phyloP scores from a whole-genome alignment of 495 filamentous ascomycete species.

The Tuber calosporum region DNA sequence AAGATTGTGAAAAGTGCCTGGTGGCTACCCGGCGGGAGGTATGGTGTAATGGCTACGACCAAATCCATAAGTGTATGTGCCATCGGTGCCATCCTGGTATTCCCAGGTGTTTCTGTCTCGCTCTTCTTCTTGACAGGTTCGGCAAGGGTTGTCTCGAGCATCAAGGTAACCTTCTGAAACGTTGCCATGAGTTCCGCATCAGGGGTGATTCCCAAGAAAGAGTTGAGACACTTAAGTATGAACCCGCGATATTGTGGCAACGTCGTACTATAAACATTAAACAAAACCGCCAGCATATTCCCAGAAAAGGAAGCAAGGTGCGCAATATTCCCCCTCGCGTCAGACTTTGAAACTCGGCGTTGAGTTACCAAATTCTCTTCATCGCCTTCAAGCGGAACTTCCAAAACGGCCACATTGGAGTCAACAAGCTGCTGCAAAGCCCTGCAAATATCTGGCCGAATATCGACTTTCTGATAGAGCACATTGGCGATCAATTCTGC shows the following conservation, averaged over 20 bases:
- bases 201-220: slow-evolving; percentile 80
- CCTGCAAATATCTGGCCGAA: slow-evolving; percentile 78
- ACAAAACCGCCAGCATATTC: slow-evolving; percentile 86
- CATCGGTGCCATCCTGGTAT: slow-evolving; percentile 70
- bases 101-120: slow-evolving; percentile 47
- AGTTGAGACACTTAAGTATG: slow-evolving; percentile 87
- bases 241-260: slow-evolving; percentile 83
- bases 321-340: slow-evolving; percentile 67
- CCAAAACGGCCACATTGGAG: slow-evolving; percentile 72
- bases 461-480: slow-evolving; percentile 81
- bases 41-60: slow-evolving; percentile 87
- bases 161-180: slow-evolving; percentile 71
- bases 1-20: slow-evolving; percentile 74
- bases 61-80: slow-evolving; percentile 93
- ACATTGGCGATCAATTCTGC: slow-evolving; percentile 86
- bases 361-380: slow-evolving; percentile 63
- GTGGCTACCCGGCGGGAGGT: slow-evolving; percentile 78
- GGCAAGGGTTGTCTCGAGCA: slow-evolving; percentile 70
- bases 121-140: slow-evolving; percentile 56
- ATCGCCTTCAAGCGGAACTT: slow-evolving; percentile 49
- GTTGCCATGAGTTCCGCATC: slow-evolving; percentile 70
- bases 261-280: slow-evolving; percentile 96
- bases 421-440: slow-evolving; percentile 80
- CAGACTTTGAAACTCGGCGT: slow-evolving; percentile 62
- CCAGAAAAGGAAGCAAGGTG: slow-evolving; percentile 71